Base-by-base conservation (phyloP, 257 asterid genomes). In the Linderniella brevidens region DNA sequence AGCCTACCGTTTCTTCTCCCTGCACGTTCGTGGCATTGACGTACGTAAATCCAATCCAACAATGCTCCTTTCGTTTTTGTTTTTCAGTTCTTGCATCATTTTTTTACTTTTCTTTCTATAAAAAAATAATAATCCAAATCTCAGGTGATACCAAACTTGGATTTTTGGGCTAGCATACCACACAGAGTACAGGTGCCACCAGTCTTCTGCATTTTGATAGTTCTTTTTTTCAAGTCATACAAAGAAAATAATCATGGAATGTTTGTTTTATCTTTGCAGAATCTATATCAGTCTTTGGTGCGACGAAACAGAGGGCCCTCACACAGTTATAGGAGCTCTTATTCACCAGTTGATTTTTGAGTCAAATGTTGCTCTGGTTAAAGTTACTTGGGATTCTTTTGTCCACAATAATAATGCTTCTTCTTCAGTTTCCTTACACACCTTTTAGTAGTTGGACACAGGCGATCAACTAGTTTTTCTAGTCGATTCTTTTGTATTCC, bases 61-160 rank as follows among this genome's bases (percentile, higher is more conserved):
- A 11, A 11, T 40, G 44, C 49, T 3, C 13, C 49, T 12, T 44
- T 11, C 8, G 14, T 40, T 11, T 40, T 11, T 2, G 8, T 14
- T 40, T 40, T 40, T 11, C 16, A n/a, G n/a, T 40, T 11, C 16
- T 11, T 40, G 4, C 44, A 11, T 40, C 44, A 37, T 37, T 40
- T 40, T 11, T 8, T 40, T 11, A 37, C 10, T 17, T 42, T 42
- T 53, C 55, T 41, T 37, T 51, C 19, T 54, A 9, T 56, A 8
- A 40, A 4, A 32, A 18, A 54, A 44, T 42, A 17, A 37, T 49
- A 37, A 7, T 11, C 29, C 11, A 3, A 35, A 19, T 41, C 50
- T 59, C 78, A 88, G 95, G 60, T 77, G 25, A 76, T 88, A 42
- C 98, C 94, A 11, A 78, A 88, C 78, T 58, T 88, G 82, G 98